Conservation (phyloP, 2,329 filamentous ascomycete species). For the Pseudogymnoascus sp. region DNA sequence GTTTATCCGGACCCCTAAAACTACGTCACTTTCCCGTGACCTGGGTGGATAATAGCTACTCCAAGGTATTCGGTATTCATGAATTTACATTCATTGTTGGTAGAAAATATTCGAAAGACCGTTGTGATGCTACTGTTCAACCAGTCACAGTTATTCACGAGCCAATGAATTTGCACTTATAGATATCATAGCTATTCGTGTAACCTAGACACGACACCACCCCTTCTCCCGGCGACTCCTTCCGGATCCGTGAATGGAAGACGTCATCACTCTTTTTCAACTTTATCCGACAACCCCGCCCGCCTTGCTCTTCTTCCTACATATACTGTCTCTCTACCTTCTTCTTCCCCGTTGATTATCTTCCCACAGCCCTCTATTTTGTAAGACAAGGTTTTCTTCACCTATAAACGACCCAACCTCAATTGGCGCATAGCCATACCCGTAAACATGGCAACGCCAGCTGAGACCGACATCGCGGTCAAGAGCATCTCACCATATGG, state of each 20-base stretch:
- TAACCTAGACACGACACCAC: no score
- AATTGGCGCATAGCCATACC: not conserved
- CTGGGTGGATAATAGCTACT: not conserved
- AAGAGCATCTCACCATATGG: constrained; percentile 60
- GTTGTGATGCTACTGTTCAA: no score
- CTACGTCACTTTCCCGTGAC: constrained; percentile 4
- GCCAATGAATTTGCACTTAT: no score
- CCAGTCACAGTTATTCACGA: no score
- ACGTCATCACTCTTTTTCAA: not conserved
- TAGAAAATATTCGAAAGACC: no score
- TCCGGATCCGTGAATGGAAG: not conserved
- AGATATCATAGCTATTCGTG: no score
- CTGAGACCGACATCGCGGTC: constrained; percentile 32
- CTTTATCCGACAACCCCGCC: not conserved
- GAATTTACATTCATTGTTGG: no score
- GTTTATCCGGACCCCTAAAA: not conserved
- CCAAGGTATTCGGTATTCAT: no score
- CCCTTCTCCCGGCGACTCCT: not conserved
- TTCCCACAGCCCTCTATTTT: not conserved
- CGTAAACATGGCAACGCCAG: constrained; percentile 11
- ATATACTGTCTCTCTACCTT: no score
- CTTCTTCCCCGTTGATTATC: not conserved
- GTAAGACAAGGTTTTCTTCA: no score
- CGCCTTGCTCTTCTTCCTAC: not conserved
- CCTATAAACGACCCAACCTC: not conserved